Evolutionary conservation across 2,329 filamentous ascomycete species (phyloP), one percentile per base, ranked within the genome.

Genomic region (Hymenoscyphus fructigenus): DNA sequence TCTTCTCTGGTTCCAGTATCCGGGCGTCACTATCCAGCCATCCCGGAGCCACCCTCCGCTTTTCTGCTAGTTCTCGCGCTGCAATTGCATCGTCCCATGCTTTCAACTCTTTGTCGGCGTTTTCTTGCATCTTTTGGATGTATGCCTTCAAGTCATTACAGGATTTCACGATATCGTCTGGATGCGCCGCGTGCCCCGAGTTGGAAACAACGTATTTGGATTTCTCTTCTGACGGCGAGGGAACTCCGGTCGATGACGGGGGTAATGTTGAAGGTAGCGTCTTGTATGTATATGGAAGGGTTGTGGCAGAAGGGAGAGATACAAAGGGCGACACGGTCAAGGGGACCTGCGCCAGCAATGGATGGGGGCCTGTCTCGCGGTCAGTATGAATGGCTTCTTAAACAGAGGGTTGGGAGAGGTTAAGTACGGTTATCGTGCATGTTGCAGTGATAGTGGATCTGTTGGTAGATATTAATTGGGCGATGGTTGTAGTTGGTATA

Each of bases 291-390:
- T 98, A 98, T 28, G 95, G 94, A 7, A 99, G 87, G 0, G 93
- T 97, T 23, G 93, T 91, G 29, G 94, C 90, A 34, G 91, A 90
- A 12, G 95, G 95, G 36, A 99, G 89, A 66, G 90, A 91, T 73
- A 98, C 87, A 81, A 97, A 97, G 29, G 95, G 95, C 2, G 94
- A 97, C 56, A 98, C 93, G 59, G 93, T 96, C 63, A 99, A 82
- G 34, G 95, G 93, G 50, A 98, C 88, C 80, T 99, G 95, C 70
- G 93, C 91, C 57, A 99, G 88, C 69, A 97, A 87, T 17, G 90
- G 91, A 79, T 97, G 93, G 17, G 92, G 88, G 70, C 85, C 90
- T 92, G 68, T 23, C 20, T 5, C 5, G 15, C 0, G 32, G 20
- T 62, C 58, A 65, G 64, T 12, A 59, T 29, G 55, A n/a, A 26